Evolutionary conservation across 1,284 basidiomycete genomes (phyloP), one percentile per base, ranked within the genome.

Genomic region (Salmacisia buchloeana): DNA sequence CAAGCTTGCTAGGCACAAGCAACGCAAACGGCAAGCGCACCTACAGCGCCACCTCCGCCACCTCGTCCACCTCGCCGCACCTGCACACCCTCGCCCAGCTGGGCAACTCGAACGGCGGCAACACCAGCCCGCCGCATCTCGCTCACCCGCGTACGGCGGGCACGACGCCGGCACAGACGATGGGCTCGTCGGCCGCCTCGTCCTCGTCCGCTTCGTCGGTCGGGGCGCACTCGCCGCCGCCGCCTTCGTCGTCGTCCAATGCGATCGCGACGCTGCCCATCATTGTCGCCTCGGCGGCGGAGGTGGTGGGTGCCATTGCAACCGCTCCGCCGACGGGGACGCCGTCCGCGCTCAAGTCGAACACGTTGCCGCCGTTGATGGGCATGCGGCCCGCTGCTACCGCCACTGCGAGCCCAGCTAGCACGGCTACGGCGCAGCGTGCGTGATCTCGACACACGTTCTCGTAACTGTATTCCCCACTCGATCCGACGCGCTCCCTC

Each of bases 281-380:
- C n/a, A 27, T 31, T 25, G 27, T 54, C 29, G 31, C 49, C 18
- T 33, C 29, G 10, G 49, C 49, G 10, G 29, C 27, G 27, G 31
- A 27, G 6, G 18, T 27, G 6, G 49, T 18, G 27, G 49, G 27
- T 33, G 29, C 29, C 10, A 33, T 31, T 31, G 29, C 49, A 6
- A 27, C 49, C 29, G 29, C 49, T 3, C 49, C 49, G 9, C 49
- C 49, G 27, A 27, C 49, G 25, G 49, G 31, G 27, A 13, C 34
- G 25, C 49, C 27, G 13, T 27, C 34, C 2, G 31, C 45, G 45
- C 34, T 54, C 29, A 54, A 54, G 49, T 33, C 49, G 29, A 54
- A 54, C 29, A 31, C 29, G 49, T 54, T 54, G 21, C 49, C 49
- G 25, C 49, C 49, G 4, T 54, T 54, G 49, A 54, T 54, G n/a